Base-by-base conservation (phyloP, 176 grass and related monocot genomes). In the Pharus latifolius region DNA sequence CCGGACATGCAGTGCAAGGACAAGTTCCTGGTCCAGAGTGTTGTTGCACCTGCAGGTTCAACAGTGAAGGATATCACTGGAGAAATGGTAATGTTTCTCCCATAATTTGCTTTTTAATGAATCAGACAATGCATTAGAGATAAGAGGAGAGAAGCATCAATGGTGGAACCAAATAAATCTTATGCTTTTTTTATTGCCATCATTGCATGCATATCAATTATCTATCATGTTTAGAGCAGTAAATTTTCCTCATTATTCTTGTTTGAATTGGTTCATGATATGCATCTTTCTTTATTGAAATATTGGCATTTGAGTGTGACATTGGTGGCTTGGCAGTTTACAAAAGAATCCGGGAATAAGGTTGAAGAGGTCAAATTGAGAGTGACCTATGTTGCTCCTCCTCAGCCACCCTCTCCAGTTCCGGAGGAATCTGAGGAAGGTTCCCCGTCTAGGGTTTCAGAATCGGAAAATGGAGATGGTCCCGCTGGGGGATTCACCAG, bases 351-450 rank as follows among this genome's bases (percentile, higher is more conserved):
- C 14, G 80, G 80, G 37, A 87, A 87, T 62, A 82, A 57, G 49
- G 49, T 96, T 56, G 87, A 96, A 63, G 91, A 96, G 63, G 67
- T 87, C 46, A 87, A 87, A 67, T 68, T 90, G 78, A 77, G 81
- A 41, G 91, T 96, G 57, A 69, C 67, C 48, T 96, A 91, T 85
- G 77, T 90, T 68, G 74, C 91, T 77, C 84, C 91, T 77, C 84
- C 91, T 57, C 87, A 91, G 60, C 88, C 88, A 82, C 91, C 91
- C 23, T 96, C 91, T 69, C 91, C 88, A 34, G 88, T 96, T 70
- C 84, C 81, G 2, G 84, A 96, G 80, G 91, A 91, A 74, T 91
- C 84, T n/a, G 91, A 96, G 69, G 91, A 91, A 80, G 81, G 91
- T 33, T 91, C 87, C 30, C 86, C 88, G 22, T 78, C 88, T 34